Evolutionary conservation across 139 green algal genomes (phyloP).

Genomic region (Coccomyxa sp.): DNA sequence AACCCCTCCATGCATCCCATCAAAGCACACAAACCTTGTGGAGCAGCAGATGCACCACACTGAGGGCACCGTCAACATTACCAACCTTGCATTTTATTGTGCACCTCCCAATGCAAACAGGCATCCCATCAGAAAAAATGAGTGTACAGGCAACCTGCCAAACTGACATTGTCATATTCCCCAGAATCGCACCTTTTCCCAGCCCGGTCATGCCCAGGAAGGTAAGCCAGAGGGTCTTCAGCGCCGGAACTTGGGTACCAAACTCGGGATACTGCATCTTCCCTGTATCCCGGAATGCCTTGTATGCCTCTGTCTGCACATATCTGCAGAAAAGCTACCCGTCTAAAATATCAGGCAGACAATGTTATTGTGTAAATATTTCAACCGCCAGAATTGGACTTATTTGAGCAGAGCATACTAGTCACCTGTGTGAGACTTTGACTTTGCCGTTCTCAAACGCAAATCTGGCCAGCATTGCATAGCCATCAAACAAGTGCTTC

Average conservation of each 20-base stretch:
- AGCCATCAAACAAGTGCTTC: constrained; percentile 80
- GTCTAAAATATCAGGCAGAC: background rate
- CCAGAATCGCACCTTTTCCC: constrained; percentile 2
- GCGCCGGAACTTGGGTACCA: constrained; percentile 26
- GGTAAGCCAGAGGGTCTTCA: constrained; percentile 14
- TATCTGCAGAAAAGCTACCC: constrained; percentile 1
- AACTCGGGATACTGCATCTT: constrained; percentile 62
- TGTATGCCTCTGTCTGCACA: constrained; percentile 31
- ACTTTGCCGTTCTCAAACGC: constrained; percentile 30
- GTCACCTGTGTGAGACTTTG: background rate
- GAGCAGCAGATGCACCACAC: no score
- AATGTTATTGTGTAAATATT: background rate
- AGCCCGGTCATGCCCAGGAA: constrained; percentile 3
- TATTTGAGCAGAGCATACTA: background rate
- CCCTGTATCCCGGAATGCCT: constrained; percentile 31
- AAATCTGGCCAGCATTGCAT: constrained; percentile 53
- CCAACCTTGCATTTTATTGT: no score
- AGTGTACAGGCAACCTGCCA: no score
- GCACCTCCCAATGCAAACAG: no score
- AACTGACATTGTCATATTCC: no score
- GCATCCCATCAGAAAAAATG: no score
- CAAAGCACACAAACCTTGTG: no score
- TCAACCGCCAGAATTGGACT: no score
- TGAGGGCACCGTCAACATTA: no score
- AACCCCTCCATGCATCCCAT: no score